A percentile compares a stretch with the other conserved stretches of the same genome.
Conservation (phyloP, 2,329 filamentous ascomycete genomes). For the Aspergillus sclerotialis region DNA sequence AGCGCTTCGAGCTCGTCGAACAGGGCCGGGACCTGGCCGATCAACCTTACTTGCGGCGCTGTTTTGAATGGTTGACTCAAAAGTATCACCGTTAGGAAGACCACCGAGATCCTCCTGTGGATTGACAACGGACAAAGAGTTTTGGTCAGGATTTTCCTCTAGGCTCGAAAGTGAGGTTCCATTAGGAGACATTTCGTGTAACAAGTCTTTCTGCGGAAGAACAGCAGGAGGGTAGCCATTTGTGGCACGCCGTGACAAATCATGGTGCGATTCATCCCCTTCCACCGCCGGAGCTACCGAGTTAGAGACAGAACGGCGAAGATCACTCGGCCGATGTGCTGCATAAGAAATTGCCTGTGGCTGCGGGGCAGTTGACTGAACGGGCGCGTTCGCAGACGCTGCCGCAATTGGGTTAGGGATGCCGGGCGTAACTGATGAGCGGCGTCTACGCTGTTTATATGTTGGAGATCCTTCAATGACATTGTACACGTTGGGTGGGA, state of each 20-base stretch:
- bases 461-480: slow-evolving; percentile 97
- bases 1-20: slow-evolving; percentile 84
- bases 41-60: slow-evolving; percentile 54
- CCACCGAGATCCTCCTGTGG: slow-evolving; percentile 60
- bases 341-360: slow-evolving; percentile 44
- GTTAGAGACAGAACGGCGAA: slow-evolving; percentile 81
- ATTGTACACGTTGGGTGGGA: slow-evolving; percentile 77
- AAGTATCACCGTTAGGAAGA: slow-evolving; percentile 56
- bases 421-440: slow-evolving; percentile 83
- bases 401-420: slow-evolving; percentile 64
- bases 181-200: slow-evolving; percentile 75
- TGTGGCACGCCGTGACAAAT: slow-evolving; percentile 70
- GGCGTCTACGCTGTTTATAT: slow-evolving; percentile 92
- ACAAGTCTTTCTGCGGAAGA: slow-evolving; percentile 69
- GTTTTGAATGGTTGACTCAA: slow-evolving; percentile 48
- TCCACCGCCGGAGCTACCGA: slow-evolving; percentile 79
- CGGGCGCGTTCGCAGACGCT: slow-evolving; percentile 44
- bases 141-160: slow-evolving; percentile 72
- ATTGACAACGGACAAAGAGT: slow-evolving; percentile 59
- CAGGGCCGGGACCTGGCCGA: slow-evolving; percentile 56
- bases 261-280: slow-evolving; percentile 68
- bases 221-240: slow-evolving; percentile 64
- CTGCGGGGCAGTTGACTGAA: slow-evolving; percentile 34
- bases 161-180: slow-evolving; percentile 82
- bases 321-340: slow-evolving; percentile 76